Conservation (phyloP, 805 yeast genomes). For the Wickerhamiella kazuoi region DNA sequence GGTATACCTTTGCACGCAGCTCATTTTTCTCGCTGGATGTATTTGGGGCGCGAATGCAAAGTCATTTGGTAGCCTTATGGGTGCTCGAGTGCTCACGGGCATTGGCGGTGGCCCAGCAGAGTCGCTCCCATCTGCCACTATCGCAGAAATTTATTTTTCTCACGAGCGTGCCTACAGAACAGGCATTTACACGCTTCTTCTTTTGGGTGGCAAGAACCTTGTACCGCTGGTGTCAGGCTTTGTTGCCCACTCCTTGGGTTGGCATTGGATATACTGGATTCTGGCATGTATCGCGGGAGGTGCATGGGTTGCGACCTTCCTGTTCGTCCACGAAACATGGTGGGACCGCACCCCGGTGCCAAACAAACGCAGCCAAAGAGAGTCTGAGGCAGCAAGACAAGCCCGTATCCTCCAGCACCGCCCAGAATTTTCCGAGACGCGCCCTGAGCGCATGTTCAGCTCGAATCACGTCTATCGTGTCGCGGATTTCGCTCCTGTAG, state of each 20-base stretch:
- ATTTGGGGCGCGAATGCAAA: constrained; percentile 37
- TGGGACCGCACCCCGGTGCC: constrained; percentile 40
- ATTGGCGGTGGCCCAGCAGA: constrained; percentile 45
- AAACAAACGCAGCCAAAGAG: constrained; percentile 30
- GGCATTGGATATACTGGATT: constrained; percentile 50
- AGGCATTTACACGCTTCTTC: constrained; percentile 38
- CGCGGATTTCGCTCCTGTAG: neutral
- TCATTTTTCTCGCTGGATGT: constrained; percentile 33
- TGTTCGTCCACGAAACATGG: constrained; percentile 49
- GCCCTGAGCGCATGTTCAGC: neutral
- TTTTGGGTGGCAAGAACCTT: constrained; percentile 45
- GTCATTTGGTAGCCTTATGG: constrained; percentile 34
- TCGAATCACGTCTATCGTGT: neutral
- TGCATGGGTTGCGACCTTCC: constrained; percentile 27
- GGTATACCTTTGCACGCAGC: constrained; percentile 33
- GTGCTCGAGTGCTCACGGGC: constrained; percentile 41
- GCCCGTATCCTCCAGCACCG: constrained; percentile 15
- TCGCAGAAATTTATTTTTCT: constrained; percentile 42
- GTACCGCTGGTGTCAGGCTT: constrained; percentile 40
- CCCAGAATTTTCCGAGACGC: constrained; percentile 2
- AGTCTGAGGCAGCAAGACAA: constrained; percentile 30
- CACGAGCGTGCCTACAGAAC: constrained; percentile 45
- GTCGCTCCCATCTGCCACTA: constrained; percentile 40
- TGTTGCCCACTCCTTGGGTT: constrained; percentile 29
- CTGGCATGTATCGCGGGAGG: constrained; percentile 34